Evolutionary conservation across 495 filamentous ascomycete species (phyloP).

Genomic region (Aspergillus sclerotioniger): DNA sequence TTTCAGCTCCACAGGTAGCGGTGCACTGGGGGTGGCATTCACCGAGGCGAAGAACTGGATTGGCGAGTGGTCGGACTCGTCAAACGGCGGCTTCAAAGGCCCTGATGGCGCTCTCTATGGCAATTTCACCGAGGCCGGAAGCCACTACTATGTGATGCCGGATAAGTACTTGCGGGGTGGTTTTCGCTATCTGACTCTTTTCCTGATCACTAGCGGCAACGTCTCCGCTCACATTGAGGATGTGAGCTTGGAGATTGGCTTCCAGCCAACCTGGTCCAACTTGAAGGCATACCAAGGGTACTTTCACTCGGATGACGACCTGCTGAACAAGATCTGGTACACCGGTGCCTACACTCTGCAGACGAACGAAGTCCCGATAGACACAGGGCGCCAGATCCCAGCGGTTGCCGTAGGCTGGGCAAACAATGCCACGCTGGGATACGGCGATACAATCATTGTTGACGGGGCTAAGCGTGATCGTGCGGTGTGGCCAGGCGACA

Average conservation of each 20-base stretch:
- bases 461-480: conserved; percentile 62
- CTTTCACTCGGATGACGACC: conserved; percentile 58
- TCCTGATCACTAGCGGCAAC: conserved; percentile 40
- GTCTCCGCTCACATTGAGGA: conserved; percentile 37
- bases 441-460: conserved; percentile 51
- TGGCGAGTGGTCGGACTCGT: conserved; percentile 58
- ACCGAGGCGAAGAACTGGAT: conserved; percentile 63
- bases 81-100: conserved; percentile 50
- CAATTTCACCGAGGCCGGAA: conserved; percentile 47
- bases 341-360: conserved; percentile 63
- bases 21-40: conserved; percentile 58
- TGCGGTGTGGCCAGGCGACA: conserved; percentile 60
- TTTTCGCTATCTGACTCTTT: conserved; percentile 59
- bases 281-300: conserved; percentile 61
- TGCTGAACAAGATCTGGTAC: conserved; percentile 65
- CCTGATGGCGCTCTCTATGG: conserved; percentile 54
- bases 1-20: conserved; percentile 44
- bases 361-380: conserved; percentile 54
- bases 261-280: conserved; percentile 66
- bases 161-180: conserved; percentile 55
- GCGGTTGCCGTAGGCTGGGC: conserved; percentile 51
- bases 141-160: conserved; percentile 50
- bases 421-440: conserved; percentile 54
- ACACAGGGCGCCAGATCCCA: conserved; percentile 53
- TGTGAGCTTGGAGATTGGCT: conserved; percentile 50